Percentiles rank a stretch among this genome's conserved stretches.
phyloP scores from a whole-genome alignment of 2,329 filamentous ascomycete species.

The Colletotrichum lini region DNA sequence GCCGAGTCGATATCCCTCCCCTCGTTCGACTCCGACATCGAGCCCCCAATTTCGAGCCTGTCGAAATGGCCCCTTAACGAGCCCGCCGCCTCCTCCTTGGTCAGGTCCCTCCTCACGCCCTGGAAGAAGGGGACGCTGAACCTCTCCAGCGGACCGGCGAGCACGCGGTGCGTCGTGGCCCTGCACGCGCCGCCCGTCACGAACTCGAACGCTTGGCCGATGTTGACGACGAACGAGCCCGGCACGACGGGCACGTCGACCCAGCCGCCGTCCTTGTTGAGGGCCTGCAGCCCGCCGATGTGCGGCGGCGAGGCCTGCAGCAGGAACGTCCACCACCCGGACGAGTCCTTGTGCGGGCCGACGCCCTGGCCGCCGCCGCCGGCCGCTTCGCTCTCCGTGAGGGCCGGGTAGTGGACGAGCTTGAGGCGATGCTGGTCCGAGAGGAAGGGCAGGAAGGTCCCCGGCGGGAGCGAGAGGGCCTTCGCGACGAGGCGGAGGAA shows the following conservation, averaged over 20 bases:
- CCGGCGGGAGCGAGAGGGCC: conserved; percentile 64
- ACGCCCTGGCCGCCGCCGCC: conserved; percentile 63
- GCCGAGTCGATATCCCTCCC: conserved; percentile 61
- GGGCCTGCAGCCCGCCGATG: conserved; percentile 64
- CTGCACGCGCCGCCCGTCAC: conserved; percentile 68
- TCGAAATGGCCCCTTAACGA: conserved; percentile 57
- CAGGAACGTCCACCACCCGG: conserved; percentile 76
- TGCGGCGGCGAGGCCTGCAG: conserved; percentile 70
- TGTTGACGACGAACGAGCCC: conserved; percentile 70
- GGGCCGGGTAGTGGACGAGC: conserved; percentile 66
- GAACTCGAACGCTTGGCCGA: conserved; percentile 71
- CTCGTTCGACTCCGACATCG: conserved; percentile 52
- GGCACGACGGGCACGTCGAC: conserved; percentile 63
- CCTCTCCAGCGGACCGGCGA: conserved; percentile 52
- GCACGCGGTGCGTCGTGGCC: conserved; percentile 65
- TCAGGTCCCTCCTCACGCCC: conserved; percentile 63
- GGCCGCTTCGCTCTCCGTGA: conserved; percentile 11
- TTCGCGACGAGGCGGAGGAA: conserved; percentile 71
- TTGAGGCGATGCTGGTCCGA: conserved; percentile 73
- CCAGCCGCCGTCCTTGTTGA: conserved; percentile 64
- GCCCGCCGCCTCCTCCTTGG: conserved; percentile 58
- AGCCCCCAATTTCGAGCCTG: conserved; percentile 7
- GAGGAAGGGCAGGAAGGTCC: conserved; percentile 66
- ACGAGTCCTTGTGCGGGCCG: conserved; percentile 74
- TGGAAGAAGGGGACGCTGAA: conserved; percentile 65